Evolutionary conservation across 2,329 filamentous ascomycete genomes (phyloP), one percentile per base, ranked within the genome.

Genomic region (Fusarium chuoi): DNA sequence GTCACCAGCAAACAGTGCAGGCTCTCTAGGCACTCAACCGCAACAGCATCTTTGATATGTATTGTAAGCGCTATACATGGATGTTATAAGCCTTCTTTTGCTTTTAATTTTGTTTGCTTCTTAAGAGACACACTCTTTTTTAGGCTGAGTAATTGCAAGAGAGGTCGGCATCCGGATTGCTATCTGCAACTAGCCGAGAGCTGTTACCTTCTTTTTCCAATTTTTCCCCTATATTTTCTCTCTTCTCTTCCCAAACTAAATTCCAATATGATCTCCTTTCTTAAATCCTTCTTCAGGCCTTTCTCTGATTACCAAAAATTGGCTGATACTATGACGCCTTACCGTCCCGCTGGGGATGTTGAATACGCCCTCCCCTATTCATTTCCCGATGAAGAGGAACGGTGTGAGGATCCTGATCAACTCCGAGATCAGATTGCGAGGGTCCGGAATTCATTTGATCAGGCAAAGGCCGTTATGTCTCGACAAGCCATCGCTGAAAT

Each of bases 121-220:
- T 33, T n/a, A 5, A 0, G 0, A 33, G 28, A 28, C 1, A 5
- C 7, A 33, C 10, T 7, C 1, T 33, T 7, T 22, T n/a, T 49
- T 6, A 1, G 1, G 11, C 28, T 0, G 5, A 49, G 46, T 13
- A 11, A 18, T 13, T n/a, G 22, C 15, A 18, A 3, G 3, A 33
- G 22, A 24, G 28, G 28, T 33, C 15, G 17, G 46, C 28, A 5
- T 49, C 28, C n/a, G n/a, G 46, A 33, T n/a, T 49, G 28, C 28
- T 18, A 3, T n/a, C 28, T 9, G 22, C 28, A 49, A 49, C 28
- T 15, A 18, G 11, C 5, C 5, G 15, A 18, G 3, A 10, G 5
- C 4, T 18, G 7, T 33, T 10, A 6, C 15, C 10, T n/a, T n/a
- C 5, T 11, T 33, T 10, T 6, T n/a, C 7, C 28, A 6, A 6